Evolutionary conservation across 2,329 filamentous ascomycete genomes (phyloP).

Genomic region (Teratosphaeria viscida): DNA sequence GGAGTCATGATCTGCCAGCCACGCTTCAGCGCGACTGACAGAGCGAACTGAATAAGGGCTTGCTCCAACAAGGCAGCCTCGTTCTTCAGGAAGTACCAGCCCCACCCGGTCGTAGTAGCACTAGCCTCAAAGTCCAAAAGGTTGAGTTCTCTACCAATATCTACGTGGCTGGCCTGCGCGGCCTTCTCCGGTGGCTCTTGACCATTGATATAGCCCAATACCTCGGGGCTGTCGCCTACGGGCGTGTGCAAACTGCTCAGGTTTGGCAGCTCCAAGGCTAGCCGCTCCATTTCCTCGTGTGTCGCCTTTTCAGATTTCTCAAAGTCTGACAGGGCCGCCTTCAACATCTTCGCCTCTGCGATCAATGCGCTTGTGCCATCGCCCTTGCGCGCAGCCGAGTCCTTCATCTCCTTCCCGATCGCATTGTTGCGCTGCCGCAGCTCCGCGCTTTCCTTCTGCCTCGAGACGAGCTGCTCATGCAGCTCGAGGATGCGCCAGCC

Average conservation of each 20-base stretch:
- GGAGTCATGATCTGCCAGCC: slow-evolving; percentile 77
- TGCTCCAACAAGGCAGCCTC: slow-evolving; percentile 92
- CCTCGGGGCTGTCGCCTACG: slow-evolving; percentile 50
- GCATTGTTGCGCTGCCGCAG: slow-evolving; percentile 58
- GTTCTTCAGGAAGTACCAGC: slow-evolving; percentile 93
- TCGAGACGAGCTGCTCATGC: slow-evolving; percentile 34
- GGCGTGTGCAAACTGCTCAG: slow-evolving; percentile 70
- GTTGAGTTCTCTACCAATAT: slow-evolving; percentile 76
- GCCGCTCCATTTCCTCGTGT: slow-evolving; percentile 55
- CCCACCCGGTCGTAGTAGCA: slow-evolving; percentile 80
- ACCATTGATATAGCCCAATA: slow-evolving; percentile 72
- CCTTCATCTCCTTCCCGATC: slow-evolving; percentile 42
- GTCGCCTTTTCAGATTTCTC: slow-evolving; percentile 53
- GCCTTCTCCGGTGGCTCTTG: slow-evolving; percentile 25
- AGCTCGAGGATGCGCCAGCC: slow-evolving; percentile 44
- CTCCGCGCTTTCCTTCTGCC: slow-evolving; percentile 50
- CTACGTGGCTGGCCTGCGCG: slow-evolving; percentile 38
- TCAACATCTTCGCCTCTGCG: slow-evolving; percentile 54
- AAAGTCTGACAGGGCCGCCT: slow-evolving; percentile 50
- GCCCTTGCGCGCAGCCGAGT: slow-evolving; percentile 28
- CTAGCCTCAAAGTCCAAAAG: slow-evolving; percentile 84
- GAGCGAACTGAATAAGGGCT: slow-evolving; percentile 77
- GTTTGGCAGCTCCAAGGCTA: slow-evolving; percentile 77
- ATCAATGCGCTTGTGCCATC: slow-evolving; percentile 36
- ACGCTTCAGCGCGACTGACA: slow-evolving; percentile 58